Evolutionary conservation across 2,329 filamentous ascomycete species (phyloP), one percentile per base, ranked within the genome.

Genomic region (Cladophialophora carrionii): DNA sequence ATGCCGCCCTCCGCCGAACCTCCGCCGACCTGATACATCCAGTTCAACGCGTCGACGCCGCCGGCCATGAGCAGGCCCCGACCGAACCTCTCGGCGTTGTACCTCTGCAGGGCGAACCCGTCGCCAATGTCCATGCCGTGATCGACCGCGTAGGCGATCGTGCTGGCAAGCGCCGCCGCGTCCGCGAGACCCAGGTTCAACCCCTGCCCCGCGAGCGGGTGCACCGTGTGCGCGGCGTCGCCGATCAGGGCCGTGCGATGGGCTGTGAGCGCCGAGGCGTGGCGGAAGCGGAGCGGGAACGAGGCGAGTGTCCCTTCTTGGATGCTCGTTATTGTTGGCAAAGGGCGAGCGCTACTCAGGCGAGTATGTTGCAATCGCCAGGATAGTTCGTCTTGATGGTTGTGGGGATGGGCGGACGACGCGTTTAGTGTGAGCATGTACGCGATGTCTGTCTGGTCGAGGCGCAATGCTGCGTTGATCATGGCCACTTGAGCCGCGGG

Each of bases 141-240:
- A 51, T 83, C 80, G 20, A 96, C 88, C 3, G 92, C 90, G 70
- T 88, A 88, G 66, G 88, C 87, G 57, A 99, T 90, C 0, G 88
- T 88, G 68, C 83, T 84, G 6, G 88, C 87, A 0, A 99, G 85
- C 60, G 90, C 89, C 72, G 91, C 88, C 0, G 95, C 90, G 75
- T 99, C 95, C 20, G 87, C 92, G 68, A 98, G 89, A 1, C 95
- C 95, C 72, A 96, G 90, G 74, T 99, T 99, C 14, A 99, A 83
- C 0, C 95, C 95, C 77, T 98, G 95, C 0, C 95, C 95, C 1
- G 92, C 95, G 3, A 99, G 87, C 0, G 95, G 95, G 76, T 99
- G 95, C 70, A 96, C 88, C 1, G 93, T 96, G 76, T 99, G 95
- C 7, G 95, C 95, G 1, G 95, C 95, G 71, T 99, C 95, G 66